Percentiles rank a stretch among this genome's conserved stretches.
These are phyloP conservation scores for Phytophthora constricta DNA, from an alignment of 352 stramenopile species.

Conservation along the genomic window DNA sequence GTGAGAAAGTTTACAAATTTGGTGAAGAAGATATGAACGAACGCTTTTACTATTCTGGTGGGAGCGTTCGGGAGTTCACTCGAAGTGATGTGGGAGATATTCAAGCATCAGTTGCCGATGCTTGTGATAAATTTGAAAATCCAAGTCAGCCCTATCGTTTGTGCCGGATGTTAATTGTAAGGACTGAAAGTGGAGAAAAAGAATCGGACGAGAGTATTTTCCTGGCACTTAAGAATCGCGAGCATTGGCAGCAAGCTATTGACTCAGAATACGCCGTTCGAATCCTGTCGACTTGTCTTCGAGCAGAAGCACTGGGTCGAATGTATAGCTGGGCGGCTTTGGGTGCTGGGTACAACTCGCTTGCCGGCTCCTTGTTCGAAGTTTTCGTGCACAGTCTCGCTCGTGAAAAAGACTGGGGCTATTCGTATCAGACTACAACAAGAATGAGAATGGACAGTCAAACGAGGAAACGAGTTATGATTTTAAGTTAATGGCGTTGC, in stretches of 20 bases:
- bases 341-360: neutral
- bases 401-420: conserved; percentile 1
- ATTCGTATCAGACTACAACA: neutral
- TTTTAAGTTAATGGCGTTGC: neutral
- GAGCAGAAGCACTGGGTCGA: neutral
- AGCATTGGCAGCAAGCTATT: neutral
- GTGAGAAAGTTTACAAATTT: neutral
- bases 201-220: neutral
- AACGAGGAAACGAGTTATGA: neutral
- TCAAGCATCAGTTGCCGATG: neutral
- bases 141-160: neutral
- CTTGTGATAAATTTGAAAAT: neutral
- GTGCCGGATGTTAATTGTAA: too few relatives aligned
- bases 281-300: neutral
- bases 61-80: conserved; percentile 6
- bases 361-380: neutral
- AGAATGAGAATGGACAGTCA: neutral
- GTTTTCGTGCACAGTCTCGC: neutral
- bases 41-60: conserved; percentile 5
- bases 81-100: neutral
- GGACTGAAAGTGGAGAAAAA: neutral
- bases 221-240: neutral
- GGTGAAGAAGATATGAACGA: conserved; percentile 1
- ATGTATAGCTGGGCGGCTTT: neutral
- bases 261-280: neutral